Evolutionary conservation across 208 protist species (phyloP), one percentile per base, ranked within the genome.

Genomic region (Strigomonas culicis): DNA sequence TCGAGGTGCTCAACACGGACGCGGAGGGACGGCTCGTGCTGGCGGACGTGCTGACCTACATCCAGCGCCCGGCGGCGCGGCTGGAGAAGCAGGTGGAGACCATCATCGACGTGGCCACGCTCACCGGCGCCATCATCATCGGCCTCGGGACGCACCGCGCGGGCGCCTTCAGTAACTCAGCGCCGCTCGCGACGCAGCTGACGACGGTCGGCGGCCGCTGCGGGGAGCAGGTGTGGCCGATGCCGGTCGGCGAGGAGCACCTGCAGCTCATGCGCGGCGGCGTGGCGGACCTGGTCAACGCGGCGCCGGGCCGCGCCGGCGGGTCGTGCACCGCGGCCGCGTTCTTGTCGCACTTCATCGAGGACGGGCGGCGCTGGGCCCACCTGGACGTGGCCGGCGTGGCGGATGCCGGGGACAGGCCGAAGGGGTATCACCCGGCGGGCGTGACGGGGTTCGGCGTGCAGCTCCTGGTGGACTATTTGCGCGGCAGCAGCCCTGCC

Each of bases 1-100:
- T 97, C 58, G 90, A 97, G 80, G 70, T 97, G 21, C 84, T 88
- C 41, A 97, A 97, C 74, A 96, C 93, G 0, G 93, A 97, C 56
- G 93, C 93, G 1, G 93, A 97, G 77, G 93, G 94, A 17, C 82
- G 94, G 28, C 81, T 97, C 24, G 87, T 97, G 55, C 78, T 98
- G 10, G 90, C 89, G 15, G 94, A 98, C 68, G 72, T 83, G 28
- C 76, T 98, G 11, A 90, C 90, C 28, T 98, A 92, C 66, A 78
- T 92, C n/a, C 78, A 89, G 64, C 64, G 74, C 55, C 66, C 90
- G 57, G 24, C 3, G 62, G 85, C 72, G 58, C 80, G 41, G 53
- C 78, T 96, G 25, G 59, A 74, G 36, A 80, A 79, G 58, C 79
- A 80, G 31, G 77, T 84, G 22, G 71, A 62, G 32, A 85, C 75